phyloP scores from a whole-genome alignment of 495 filamentous ascomycete species.

The Letharia columbiana region DNA sequence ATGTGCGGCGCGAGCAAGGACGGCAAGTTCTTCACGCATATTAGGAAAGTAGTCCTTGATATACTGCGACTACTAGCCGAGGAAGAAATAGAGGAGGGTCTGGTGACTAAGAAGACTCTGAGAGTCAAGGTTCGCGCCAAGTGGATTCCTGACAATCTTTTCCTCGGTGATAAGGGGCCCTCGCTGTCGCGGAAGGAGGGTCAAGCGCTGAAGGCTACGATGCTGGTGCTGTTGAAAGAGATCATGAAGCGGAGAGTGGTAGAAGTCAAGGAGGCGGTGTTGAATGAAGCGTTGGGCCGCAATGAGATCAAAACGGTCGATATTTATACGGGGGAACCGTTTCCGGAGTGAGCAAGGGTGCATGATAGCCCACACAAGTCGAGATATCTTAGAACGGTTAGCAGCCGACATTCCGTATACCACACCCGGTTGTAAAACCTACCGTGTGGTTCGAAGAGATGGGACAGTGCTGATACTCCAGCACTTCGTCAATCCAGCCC shows the following conservation, averaged over 20 bases:
- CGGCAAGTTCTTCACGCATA: neutral
- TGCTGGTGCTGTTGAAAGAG: neutral
- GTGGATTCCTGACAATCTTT: neutral
- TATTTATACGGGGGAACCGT: neutral
- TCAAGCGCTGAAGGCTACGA: neutral
- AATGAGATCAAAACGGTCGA: neutral
- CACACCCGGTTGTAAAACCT: neutral
- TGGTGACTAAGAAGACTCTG: neutral
- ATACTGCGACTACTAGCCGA: neutral
- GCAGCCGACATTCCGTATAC: neutral
- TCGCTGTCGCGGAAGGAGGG: neutral
- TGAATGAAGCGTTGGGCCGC: neutral
- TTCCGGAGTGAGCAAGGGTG: neutral
- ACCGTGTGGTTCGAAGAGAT: neutral
- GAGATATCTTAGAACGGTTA: neutral
- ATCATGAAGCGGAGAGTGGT: neutral
- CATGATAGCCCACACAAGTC: neutral
- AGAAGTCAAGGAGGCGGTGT: neutral
- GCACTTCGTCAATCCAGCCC: neutral
- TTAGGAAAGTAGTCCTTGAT: neutral
- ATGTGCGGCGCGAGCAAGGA: neutral
- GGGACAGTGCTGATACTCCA: neutral
- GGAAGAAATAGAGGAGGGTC: neutral
- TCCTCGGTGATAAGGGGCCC: neutral
- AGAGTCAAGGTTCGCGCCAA: neutral